Conservation (phyloP, 148 eudicot species). For the Diospyros lotus region DNA sequence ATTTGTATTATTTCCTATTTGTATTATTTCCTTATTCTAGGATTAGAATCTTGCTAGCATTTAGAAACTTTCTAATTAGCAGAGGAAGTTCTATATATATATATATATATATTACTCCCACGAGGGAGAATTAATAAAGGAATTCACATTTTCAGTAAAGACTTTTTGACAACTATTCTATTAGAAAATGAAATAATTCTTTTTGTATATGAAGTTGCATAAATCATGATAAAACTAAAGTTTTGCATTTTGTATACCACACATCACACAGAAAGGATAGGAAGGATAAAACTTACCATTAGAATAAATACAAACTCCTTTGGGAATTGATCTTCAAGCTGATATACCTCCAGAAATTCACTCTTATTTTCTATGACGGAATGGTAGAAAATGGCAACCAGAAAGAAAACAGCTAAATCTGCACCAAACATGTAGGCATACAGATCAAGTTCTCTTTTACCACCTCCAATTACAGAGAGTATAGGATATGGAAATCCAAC, state of each 20-base stretch:
- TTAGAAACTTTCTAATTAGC: too few relatives aligned
- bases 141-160: too few relatives aligned
- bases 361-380: constrained; percentile 87
- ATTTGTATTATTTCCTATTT: too few relatives aligned
- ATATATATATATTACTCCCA: too few relatives aligned
- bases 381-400: constrained; percentile 90
- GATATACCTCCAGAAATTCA: constrained; percentile 93
- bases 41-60: too few relatives aligned
- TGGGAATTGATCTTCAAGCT: constrained; percentile 98
- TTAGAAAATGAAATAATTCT: too few relatives aligned
- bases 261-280: background rate
- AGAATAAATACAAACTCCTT: constrained; percentile 87
- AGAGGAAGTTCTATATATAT: too few relatives aligned
- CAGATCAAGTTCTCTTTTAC: constrained; percentile 91
- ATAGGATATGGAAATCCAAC: constrained; percentile 79
- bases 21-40: too few relatives aligned
- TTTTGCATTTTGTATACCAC: too few relatives aligned
- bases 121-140: too few relatives aligned
- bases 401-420: constrained; percentile 87
- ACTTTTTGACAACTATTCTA: too few relatives aligned
- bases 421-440: constrained; percentile 96
- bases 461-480: constrained; percentile 90
- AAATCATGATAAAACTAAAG: background rate
- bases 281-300: constrained; percentile 51
- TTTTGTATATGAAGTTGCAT: background rate